A percentile compares a stretch with the other conserved stretches of the same genome.
Evolutionary conservation across 805 yeast species (phyloP).

Genomic region (Candida railenensis): DNA sequence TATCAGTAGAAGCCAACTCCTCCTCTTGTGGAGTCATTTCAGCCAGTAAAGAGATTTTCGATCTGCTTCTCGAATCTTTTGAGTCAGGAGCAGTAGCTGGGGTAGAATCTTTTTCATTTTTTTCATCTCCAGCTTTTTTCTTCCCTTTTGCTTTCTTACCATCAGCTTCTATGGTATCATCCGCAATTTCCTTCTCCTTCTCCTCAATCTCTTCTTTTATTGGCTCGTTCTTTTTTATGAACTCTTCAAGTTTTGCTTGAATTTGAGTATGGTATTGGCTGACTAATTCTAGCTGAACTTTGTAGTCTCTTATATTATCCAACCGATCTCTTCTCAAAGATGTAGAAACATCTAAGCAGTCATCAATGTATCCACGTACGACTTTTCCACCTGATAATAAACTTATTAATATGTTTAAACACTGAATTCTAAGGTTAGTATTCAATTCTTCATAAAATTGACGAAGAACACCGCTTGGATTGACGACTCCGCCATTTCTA

Average conservation of each 20-base stretch:
- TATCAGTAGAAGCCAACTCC: slow-evolving; percentile 37
- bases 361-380: slow-evolving; percentile 65
- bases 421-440: slow-evolving; percentile 52
- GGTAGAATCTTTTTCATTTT: slow-evolving; percentile 1
- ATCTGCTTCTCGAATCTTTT: slow-evolving; percentile 16
- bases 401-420: slow-evolving; percentile 62
- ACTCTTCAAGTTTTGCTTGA: slow-evolving; percentile 13
- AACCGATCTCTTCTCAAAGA: slow-evolving; percentile 62
- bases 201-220: slow-evolving; percentile 1
- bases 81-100: slow-evolving; percentile 7
- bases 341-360: slow-evolving; percentile 63
- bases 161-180: slow-evolving; percentile 12
- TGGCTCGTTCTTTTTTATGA: neutral
- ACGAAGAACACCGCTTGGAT: slow-evolving; percentile 46
- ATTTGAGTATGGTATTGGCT: slow-evolving; percentile 28
- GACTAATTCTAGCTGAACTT: slow-evolving; percentile 50
- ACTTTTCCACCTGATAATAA: slow-evolving; percentile 56
- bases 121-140: slow-evolving; percentile 10
- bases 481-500: slow-evolving; percentile 11
- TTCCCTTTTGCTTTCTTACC: slow-evolving; percentile 10
- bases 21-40: slow-evolving; percentile 43
- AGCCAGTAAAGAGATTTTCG: slow-evolving; percentile 25
- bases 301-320: slow-evolving; percentile 63
- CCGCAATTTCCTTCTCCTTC: slow-evolving; percentile 14
- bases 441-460: slow-evolving; percentile 58